Conservation (phyloP, 257 asterid species). For the Gentiana macrophylla region DNA sequence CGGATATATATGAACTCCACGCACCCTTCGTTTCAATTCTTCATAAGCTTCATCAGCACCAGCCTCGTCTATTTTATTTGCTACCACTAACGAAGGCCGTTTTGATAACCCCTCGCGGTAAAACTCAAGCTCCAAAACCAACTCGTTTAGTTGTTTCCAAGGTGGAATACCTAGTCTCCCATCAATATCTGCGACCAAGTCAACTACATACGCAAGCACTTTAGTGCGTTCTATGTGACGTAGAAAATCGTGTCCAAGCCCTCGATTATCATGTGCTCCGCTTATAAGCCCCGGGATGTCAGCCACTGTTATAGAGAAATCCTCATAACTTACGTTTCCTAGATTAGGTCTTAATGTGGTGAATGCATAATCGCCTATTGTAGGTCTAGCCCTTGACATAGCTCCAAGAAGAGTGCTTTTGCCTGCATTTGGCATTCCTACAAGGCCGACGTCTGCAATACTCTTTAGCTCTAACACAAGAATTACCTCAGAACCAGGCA, state of each 20-base stretch:
- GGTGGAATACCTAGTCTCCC: constrained; percentile 74
- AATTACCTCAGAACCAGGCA: constrained; percentile 59
- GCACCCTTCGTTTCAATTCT: constrained; percentile 59
- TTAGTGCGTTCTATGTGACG: constrained; percentile 86
- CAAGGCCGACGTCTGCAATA: constrained; percentile 91
- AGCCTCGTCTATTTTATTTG: constrained; percentile 72
- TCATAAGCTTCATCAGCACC: constrained; percentile 67
- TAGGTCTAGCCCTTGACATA: constrained; percentile 73
- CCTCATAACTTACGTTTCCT: constrained; percentile 60
- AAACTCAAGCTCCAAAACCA: constrained; percentile 66
- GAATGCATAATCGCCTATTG: constrained; percentile 85
- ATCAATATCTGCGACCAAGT: constrained; percentile 50
- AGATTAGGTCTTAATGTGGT: constrained; percentile 88
- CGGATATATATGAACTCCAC: constrained; percentile 51
- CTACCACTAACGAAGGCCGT: constrained; percentile 68
- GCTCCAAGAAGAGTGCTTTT: constrained; percentile 97
- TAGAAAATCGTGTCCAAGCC: constrained; percentile 87
- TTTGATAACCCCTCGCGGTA: constrained; percentile 55
- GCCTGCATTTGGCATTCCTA: constrained; percentile 95
- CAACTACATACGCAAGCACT: constrained; percentile 79
- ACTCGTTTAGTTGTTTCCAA: constrained; percentile 72
- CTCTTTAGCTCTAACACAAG: constrained; percentile 80
- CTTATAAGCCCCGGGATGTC: constrained; percentile 85
- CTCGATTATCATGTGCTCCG: constrained; percentile 88
- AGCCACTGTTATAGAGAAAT: constrained; percentile 72